Evolutionary conservation across 306 rosid species (phyloP).

Genomic region (Vigna trinervia): DNA sequence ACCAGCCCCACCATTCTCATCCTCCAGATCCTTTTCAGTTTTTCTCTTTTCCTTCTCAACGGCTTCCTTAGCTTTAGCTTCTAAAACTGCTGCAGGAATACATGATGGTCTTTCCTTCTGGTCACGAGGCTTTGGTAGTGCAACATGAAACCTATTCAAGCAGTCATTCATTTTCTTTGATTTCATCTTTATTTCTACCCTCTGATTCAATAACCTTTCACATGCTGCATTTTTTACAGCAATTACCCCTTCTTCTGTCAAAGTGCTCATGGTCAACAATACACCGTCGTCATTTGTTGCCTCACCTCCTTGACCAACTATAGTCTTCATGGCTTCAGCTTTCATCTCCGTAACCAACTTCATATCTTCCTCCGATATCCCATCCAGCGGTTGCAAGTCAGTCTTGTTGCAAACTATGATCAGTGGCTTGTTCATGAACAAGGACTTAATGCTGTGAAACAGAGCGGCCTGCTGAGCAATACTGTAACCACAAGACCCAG

Average conservation of each 20-base stretch:
- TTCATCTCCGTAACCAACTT: slow-evolving; percentile 81
- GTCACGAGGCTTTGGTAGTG: slow-evolving; percentile 79
- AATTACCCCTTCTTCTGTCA: slow-evolving; percentile 85
- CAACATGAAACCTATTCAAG: slow-evolving; percentile 85
- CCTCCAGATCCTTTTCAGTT: slow-evolving; percentile 79
- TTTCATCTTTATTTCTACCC: slow-evolving; percentile 88
- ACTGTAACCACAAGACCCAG: slow-evolving; percentile 90
- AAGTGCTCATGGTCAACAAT: slow-evolving; percentile 83
- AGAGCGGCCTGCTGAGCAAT: slow-evolving; percentile 89
- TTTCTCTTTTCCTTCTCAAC: slow-evolving; percentile 67
- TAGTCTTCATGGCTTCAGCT: slow-evolving; percentile 82
- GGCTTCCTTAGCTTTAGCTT: slow-evolving; percentile 68
- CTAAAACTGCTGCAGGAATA: slow-evolving; percentile 78
- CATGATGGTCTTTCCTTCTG: slow-evolving; percentile 80
- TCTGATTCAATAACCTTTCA: slow-evolving; percentile 75
- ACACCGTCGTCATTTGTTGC: slow-evolving; percentile 62
- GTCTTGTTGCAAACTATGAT: slow-evolving; percentile 74
- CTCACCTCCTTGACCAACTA: slow-evolving; percentile 81
- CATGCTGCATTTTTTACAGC: slow-evolving; percentile 90
- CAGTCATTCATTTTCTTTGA: slow-evolving; percentile 78
- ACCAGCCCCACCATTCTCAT: slow-evolving; percentile 95
- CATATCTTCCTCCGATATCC: slow-evolving; percentile 79
- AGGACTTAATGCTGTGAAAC: slow-evolving; percentile 74
- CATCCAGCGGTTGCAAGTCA: slow-evolving; percentile 83
- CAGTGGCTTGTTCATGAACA: slow-evolving; percentile 64